A percentile compares a stretch with the other conserved stretches of the same genome.
These are phyloP conservation scores for Sordariomycetes sp. DNA, from an alignment of 2,329 filamentous ascomycete species.

Conservation along the genomic window DNA sequence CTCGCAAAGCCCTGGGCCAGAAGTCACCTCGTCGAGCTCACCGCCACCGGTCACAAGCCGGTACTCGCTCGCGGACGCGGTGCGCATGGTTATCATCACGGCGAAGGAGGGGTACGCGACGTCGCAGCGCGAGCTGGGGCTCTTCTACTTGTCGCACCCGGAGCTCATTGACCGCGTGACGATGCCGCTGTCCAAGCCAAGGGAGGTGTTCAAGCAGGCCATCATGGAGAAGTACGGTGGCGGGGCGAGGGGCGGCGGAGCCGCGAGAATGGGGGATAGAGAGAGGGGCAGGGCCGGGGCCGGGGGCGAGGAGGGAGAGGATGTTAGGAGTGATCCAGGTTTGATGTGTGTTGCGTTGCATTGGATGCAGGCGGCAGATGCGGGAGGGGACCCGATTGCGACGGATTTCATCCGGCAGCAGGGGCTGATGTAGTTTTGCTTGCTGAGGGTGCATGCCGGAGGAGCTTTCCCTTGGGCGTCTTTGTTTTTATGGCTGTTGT, in stretches of 20 bases:
- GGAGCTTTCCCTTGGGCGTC: not conserved
- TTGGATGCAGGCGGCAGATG: constrained; percentile 89
- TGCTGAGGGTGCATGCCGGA: not conserved
- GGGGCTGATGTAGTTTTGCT: not conserved
- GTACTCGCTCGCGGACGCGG: constrained; percentile 70
- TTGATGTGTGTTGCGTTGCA: constrained; percentile 92
- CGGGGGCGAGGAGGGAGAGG: constrained; percentile 26
- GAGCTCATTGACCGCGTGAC: constrained; percentile 74
- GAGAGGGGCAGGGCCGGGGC: constrained; percentile 11
- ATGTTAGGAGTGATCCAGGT: constrained; percentile 65
- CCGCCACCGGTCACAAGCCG: constrained; percentile 43
- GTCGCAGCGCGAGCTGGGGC: constrained; percentile 84
- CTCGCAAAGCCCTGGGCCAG: constrained; percentile 8
- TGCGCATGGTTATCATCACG: constrained; percentile 82
- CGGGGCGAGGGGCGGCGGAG: constrained; percentile 11
- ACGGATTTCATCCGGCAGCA: constrained; percentile 6
- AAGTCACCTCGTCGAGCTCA: constrained; percentile 21
- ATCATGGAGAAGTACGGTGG: constrained; percentile 62
- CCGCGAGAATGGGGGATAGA: constrained; percentile 13
- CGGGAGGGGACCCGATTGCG: constrained; percentile 78
- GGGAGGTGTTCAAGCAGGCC: constrained; percentile 83
- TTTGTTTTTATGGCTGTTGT: not conserved
- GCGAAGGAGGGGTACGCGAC: constrained; percentile 79
- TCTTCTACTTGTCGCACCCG: constrained; percentile 87
- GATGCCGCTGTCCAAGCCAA: constrained; percentile 70